Evolutionary conservation across 2,329 filamentous ascomycete genomes (phyloP), one percentile per base, ranked within the genome.

Genomic region (Apiospora marii): DNA sequence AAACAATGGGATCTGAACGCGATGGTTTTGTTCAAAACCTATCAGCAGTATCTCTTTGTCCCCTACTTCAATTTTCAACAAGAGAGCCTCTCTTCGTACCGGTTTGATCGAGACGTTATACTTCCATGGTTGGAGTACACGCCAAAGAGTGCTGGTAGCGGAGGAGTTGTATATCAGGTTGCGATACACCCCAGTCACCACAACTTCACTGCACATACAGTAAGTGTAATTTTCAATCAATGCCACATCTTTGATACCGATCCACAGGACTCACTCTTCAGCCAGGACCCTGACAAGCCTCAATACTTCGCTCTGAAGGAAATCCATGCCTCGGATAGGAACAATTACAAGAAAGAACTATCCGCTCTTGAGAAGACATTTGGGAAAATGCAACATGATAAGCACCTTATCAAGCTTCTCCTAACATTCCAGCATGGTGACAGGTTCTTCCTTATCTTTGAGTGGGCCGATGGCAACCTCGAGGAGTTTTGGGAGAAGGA

Each of bases 381-480:
- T 22, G 27, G 51, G 4, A 16, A 49, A 19, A 48, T 30, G 19
- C 51, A 44, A 19, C 44, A 16, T 7, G 51, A 70, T 10, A 61
- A 75, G 64, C 48, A 61, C 70, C 67, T 76, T 2, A 69, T 74
- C 24, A 73, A 75, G 22, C 68, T 74, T 13, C 71, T 76, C 5
- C 48, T 75, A 3, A 74, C 72, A 3, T 74, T 73, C 22, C 53
- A 72, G 43, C 68, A 75, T 19, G 70, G 74, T 0, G 51, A 70
- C 0, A 61, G 16, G 43, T 71, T 16, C 3, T 76, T 71, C 58
- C 68, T 76, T 10, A 30, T 75, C 5, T 76, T 76, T 16, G 72
- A 73, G 44, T 76, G 73, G 73, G 75, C 74, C 27, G 72, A 76
- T 46, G 73, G 73, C 5, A 76, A 74, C 37, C 64, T 76, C 4